Base-by-base conservation (phyloP, 306 rosid genomes). In the Quercus variabilis region DNA sequence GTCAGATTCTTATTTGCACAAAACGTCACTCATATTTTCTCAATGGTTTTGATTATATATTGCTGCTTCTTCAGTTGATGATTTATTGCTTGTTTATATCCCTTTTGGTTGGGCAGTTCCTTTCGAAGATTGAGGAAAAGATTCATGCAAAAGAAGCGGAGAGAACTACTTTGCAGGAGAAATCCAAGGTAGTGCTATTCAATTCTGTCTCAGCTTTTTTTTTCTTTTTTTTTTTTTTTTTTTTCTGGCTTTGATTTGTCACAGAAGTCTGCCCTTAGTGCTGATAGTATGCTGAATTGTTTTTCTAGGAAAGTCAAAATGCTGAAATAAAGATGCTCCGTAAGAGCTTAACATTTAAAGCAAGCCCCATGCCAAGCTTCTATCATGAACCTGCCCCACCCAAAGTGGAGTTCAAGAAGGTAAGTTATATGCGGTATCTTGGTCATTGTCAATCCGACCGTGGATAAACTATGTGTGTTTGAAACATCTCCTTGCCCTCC, bases 71-170 rank as follows among this genome's bases (percentile, higher is more conserved):
- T 74, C 76, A 78, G 72, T 69, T 46, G 26, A 33, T 33, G 57
- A 4, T 25, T 13, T 62, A 55, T 38, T 54, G 43, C 73, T 79
- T 52, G 67, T 59, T 59, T 25, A 15, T 57, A 21, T 59, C 75
- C 75, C 4, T 55, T 70, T 74, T 72, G 14, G 51, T 76, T 80
- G 81, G 82, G 78, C 93, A 95, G 99, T 95, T 92, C 86, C 91
- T 91, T 80, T 56, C 94, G 49, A 91, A 95, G 83, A 94, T 95
- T 14, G 99, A 93, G 90, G 99, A 95, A 85, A 95, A 90, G 90
- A 90, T 86, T 87, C 96, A 93, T 71, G 99, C 97, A 25, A 93
- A 91, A 89, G 98, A 95, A 86, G 87, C 76, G 69, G 99, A 95
- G 86, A 83, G 91, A 88, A 95, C 75, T 83, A 84, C 84, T 79